phyloP scores from a whole-genome alignment of 305 asterid genomes.

The Ajuga reptans region DNA sequence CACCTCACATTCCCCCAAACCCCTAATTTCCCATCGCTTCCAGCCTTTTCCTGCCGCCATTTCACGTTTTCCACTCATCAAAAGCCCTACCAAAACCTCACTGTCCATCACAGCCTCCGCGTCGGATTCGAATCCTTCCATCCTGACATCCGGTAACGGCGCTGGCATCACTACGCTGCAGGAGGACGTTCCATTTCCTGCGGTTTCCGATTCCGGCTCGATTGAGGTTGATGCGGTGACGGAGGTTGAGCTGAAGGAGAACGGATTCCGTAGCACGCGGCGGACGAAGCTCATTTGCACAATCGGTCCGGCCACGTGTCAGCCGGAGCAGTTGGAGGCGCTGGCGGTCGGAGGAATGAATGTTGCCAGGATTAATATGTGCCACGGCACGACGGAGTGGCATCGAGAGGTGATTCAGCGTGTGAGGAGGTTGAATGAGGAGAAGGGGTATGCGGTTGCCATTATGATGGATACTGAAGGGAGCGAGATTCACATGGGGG shows the following conservation, averaged over 20 bases:
- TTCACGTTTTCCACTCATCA: slow-evolving; percentile 31
- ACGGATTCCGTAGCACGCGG: slow-evolving; percentile 90
- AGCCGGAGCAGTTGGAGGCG: slow-evolving; percentile 88
- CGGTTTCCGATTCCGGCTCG: slow-evolving; percentile 41
- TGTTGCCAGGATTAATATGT: slow-evolving; percentile 95
- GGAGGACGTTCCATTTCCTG: slow-evolving; percentile 24
- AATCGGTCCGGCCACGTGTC: slow-evolving; percentile 78
- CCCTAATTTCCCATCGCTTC: slow-evolving; percentile 31
- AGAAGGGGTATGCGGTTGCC: slow-evolving; percentile 92
- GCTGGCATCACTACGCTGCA: slow-evolving; percentile 30
- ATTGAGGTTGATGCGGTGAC: slow-evolving; percentile 91
- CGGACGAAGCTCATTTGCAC: slow-evolving; percentile 89
- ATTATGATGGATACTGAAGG: slow-evolving; percentile 99
- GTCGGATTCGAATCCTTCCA: slow-evolving; percentile 31
- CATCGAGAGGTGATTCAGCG: slow-evolving; percentile 74
- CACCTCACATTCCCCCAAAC: slow-evolving; percentile 39
- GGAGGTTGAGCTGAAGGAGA: slow-evolving; percentile 94
- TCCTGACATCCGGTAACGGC: slow-evolving; percentile 52
- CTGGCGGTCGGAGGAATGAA: slow-evolving; percentile 97
- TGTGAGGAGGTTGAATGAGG: slow-evolving; percentile 85
- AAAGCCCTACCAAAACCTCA: slow-evolving; percentile 20
- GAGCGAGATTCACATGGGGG: slow-evolving; percentile 98
- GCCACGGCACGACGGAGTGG: slow-evolving; percentile 98
- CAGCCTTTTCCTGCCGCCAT: slow-evolving; percentile 23
- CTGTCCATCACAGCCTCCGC: slow-evolving; percentile 41